Conservation (phyloP, 352 stramenopile species). For the Vaucheria bursata region DNA sequence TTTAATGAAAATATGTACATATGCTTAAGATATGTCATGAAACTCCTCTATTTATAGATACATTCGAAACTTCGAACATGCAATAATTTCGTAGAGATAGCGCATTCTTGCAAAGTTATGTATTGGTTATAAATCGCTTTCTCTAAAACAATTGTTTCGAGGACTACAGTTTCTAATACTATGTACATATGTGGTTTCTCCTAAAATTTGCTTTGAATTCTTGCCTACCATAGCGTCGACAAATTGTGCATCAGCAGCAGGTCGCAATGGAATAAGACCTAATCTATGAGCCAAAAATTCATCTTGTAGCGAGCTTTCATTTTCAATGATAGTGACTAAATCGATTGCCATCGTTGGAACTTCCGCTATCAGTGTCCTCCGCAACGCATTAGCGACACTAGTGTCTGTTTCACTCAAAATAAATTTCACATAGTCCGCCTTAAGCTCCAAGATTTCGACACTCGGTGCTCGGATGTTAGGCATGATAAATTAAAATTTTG, state of each 20-base stretch:
- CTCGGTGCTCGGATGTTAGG: conserved; percentile 9
- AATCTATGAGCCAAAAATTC: conserved; percentile 96
- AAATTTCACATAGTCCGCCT: conserved; percentile 78
- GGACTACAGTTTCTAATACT: not conserved
- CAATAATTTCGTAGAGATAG: too few species aligned
- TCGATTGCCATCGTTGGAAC: conserved; percentile 96
- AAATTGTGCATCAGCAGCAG: conserved; percentile 22
- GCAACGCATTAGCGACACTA: conserved; percentile 89
- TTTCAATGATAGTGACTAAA: conserved; percentile 93
- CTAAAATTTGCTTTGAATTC: too few species aligned
- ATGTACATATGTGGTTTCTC: not conserved
- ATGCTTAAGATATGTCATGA: too few species aligned
- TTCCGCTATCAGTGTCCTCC: conserved; percentile 51
- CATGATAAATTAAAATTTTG: conserved; percentile 6
- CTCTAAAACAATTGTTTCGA: not conserved
- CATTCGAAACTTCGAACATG: too few species aligned
- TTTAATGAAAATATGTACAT: too few species aligned
- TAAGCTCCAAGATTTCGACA: conserved; percentile 39
- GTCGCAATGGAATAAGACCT: conserved; percentile 85
- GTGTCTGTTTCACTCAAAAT: conserved; percentile 90
- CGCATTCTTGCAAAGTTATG: too few species aligned
- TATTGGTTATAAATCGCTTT: not conserved
- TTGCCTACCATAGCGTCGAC: not conserved
- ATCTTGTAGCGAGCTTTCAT: conserved; percentile 93
- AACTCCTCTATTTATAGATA: too few species aligned